Evolutionary conservation across 495 filamentous ascomycete genomes (phyloP).

Genomic region (Pyrenopolyporus hunteri): DNA sequence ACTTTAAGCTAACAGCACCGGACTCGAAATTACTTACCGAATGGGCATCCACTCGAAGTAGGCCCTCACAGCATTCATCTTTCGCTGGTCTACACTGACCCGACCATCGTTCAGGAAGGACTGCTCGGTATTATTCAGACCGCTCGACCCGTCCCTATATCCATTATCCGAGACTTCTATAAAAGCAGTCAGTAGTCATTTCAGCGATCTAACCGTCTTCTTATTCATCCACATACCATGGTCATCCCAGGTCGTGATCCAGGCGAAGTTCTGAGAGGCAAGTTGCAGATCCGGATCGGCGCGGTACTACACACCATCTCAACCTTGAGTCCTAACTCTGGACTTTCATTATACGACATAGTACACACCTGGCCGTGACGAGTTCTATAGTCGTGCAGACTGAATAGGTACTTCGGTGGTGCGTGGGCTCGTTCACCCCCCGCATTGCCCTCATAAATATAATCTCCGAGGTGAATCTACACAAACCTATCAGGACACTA

Average conservation of each 20-base stretch:
- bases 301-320: conserved; percentile 52
- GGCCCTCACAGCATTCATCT: conserved; percentile 71
- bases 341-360: neutral
- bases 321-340: neutral
- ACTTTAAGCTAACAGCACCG: neutral
- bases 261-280: conserved; percentile 64
- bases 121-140: conserved; percentile 65
- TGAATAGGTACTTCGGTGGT: conserved; percentile 41
- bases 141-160: conserved; percentile 60
- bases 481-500: conserved; percentile 4
- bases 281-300: conserved; percentile 66
- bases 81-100: conserved; percentile 67
- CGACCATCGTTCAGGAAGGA: conserved; percentile 65
- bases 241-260: conserved; percentile 76
- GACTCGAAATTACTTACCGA: conserved; percentile 38
- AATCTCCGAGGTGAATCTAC: conserved; percentile 66
- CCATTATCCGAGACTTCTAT: conserved; percentile 65
- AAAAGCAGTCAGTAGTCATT: neutral
- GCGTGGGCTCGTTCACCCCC: conserved; percentile 35
- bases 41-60: conserved; percentile 76
- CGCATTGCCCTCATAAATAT: conserved; percentile 66
- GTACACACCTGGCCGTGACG: conserved; percentile 40
- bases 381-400: conserved; percentile 65
- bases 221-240: conserved; percentile 48
- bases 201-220: neutral